These are phyloP conservation scores for Colletotrichum salicis DNA, from an alignment of 2,329 filamentous ascomycete genomes.

Conservation along the genomic window DNA sequence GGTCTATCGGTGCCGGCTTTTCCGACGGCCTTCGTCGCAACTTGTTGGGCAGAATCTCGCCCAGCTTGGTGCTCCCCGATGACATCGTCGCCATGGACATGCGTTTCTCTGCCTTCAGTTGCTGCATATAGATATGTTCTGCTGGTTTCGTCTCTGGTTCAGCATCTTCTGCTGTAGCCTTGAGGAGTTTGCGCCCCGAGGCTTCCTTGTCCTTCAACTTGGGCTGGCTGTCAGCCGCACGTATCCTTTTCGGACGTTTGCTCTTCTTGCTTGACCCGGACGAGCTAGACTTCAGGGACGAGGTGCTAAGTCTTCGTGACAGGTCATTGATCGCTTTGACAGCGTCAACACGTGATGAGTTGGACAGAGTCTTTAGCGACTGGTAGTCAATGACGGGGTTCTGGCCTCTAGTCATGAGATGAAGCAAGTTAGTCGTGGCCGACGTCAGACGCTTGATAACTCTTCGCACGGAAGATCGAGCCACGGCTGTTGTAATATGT, in stretches of 20 bases:
- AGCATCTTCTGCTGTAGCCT: neutral
- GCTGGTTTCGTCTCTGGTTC: neutral
- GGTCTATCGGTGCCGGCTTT: neutral
- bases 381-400: conserved; percentile 55
- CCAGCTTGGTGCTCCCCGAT: conserved; percentile 57
- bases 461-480: conserved; percentile 51
- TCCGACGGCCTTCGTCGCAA: conserved; percentile 1
- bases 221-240: neutral
- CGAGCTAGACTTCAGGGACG: conserved; percentile 2
- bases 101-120: conserved; percentile 30
- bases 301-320: conserved; percentile 47
- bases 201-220: conserved; percentile 8
- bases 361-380: conserved; percentile 59
- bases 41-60: conserved; percentile 46
- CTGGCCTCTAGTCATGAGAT: conserved; percentile 46
- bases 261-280: conserved; percentile 3
- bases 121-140: neutral
- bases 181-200: neutral
- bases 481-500: conserved; percentile 44
- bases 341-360: conserved; percentile 58
- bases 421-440: conserved; percentile 53
- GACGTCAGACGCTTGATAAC: conserved; percentile 56
- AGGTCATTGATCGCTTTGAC: conserved; percentile 60
- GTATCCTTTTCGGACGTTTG: conserved; percentile 6
- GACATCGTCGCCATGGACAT: conserved; percentile 49